Evolutionary conservation across 345 rosid genomes (phyloP), one percentile per base, ranked within the genome.

Genomic region (Conringia planisiliqua): DNA sequence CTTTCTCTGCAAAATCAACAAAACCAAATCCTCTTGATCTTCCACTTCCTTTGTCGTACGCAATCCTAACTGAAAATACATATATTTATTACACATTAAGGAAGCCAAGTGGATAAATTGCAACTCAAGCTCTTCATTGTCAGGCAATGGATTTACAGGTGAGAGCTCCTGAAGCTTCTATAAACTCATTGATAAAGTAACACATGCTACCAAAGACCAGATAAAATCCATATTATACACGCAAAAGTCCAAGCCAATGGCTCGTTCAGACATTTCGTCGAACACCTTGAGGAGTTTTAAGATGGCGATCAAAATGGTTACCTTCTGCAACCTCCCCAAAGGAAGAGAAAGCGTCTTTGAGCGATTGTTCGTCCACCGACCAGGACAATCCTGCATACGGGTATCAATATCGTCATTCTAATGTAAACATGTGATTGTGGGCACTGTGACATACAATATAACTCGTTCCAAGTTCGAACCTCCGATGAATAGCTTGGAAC

Each of bases 11-110:
- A 68, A 90, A 95, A 68, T 83, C 86, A 60, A 95, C 92, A 76
- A 92, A 95, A 16, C 99, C 99, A 24, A 88, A 92, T 4, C 99
- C 92, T 90, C 89, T 90, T 61, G 99, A 83, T 71, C 99, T 80
- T 27, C 97, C 97, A 52, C 81, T 87, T 40, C 80, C 90, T 76
- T 78, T 91, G 55, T 91, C 97, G 9, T 93, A 91, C 47, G 82
- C 69, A 58, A 91, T 88, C 82, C 73, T 87, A 75, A 88, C 98
- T 91, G 79, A 55, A 73, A 46, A 67, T 75, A 64, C 51, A 66
- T 0, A 58, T 62, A 55, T n/a, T 38, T 18, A 7, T 32, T 1
- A 43, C 22, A 42, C 20, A 67, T 22, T 7, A 50, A 68, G 5
- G 20, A 30, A n/a, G 20, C 2, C 7, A 32, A 33, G 18, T 27